phyloP scores from a whole-genome alignment of 2,329 filamentous ascomycete genomes.

The Fusarium guadeloupense region DNA sequence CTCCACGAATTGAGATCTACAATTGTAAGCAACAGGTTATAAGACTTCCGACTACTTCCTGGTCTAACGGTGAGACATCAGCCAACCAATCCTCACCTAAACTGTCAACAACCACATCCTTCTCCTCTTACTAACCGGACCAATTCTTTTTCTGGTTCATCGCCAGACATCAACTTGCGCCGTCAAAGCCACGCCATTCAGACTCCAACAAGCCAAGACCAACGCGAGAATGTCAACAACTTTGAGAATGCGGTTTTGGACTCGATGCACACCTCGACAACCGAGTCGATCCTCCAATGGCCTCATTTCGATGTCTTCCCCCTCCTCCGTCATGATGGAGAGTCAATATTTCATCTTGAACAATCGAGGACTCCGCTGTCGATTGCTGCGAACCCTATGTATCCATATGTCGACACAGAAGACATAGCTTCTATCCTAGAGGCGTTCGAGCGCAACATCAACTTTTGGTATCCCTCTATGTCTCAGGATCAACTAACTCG shows the following conservation, averaged over 20 bases:
- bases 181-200: constrained; percentile 39
- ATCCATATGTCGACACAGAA: constrained; percentile 53
- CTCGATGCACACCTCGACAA: constrained; percentile 60
- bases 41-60: not conserved
- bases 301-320: constrained; percentile 58
- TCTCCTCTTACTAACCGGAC: constrained; percentile 31
- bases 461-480: constrained; percentile 64
- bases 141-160: constrained; percentile 39
- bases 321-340: constrained; percentile 53
- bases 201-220: constrained; percentile 34
- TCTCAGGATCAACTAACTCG: constrained; percentile 51
- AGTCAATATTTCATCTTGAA: constrained; percentile 59
- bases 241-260: constrained; percentile 60
- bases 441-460: constrained; percentile 57
- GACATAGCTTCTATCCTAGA: constrained; percentile 55
- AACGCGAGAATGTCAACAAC: constrained; percentile 36
- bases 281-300: constrained; percentile 62
- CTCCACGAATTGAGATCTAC: constrained; percentile 56
- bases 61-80: not conserved
- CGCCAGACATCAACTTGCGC: constrained; percentile 31
- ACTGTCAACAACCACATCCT: constrained; percentile 12
- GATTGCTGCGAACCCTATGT: constrained; percentile 48
- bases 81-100: constrained; percentile 19
- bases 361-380: constrained; percentile 51
- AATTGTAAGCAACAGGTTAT: constrained; percentile 47